A percentile compares a stretch with the other conserved stretches of the same genome.
Conservation (phyloP, 2,329 filamentous ascomycete species). For the Harringtonia lauricola region DNA sequence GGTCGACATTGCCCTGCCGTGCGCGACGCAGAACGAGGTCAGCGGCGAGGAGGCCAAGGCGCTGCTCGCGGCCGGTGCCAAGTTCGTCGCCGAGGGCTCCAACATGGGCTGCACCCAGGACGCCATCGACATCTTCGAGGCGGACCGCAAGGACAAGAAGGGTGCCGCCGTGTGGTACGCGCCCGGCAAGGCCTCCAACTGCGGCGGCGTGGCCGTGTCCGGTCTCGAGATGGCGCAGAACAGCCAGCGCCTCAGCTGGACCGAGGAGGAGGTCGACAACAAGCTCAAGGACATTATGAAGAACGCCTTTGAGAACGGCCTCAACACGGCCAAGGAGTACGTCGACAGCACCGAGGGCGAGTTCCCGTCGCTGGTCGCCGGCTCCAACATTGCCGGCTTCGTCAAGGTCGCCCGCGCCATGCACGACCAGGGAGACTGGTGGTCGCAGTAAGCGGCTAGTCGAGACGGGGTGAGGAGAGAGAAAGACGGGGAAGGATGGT, state of each 20-base stretch:
- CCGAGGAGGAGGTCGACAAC: constrained; percentile 75
- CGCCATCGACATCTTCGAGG: constrained; percentile 89
- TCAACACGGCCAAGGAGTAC: constrained; percentile 84
- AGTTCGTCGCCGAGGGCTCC: constrained; percentile 89
- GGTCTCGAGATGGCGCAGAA: constrained; percentile 99
- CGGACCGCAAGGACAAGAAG: constrained; percentile 58
- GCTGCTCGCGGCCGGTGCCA: constrained; percentile 63
- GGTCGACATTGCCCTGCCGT: constrained; percentile 86
- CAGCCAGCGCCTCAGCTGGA: constrained; percentile 77
- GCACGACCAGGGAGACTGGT: constrained; percentile 97
- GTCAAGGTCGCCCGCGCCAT: constrained; percentile 92
- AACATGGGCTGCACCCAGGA: constrained; percentile 99
- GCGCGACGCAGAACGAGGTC: constrained; percentile 96
- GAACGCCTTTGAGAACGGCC: constrained; percentile 78
- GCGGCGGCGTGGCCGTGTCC: constrained; percentile 92
- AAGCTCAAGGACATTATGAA: constrained; percentile 95
- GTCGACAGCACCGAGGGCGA: constrained; percentile 68
- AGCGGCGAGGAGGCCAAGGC: constrained; percentile 79
- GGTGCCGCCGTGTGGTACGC: constrained; percentile 78
- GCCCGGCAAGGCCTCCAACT: constrained; percentile 94
- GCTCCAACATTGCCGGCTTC: constrained; percentile 96
- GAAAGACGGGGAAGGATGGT: constrained; percentile 4
- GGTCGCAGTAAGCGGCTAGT: constrained; percentile 20
- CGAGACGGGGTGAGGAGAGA: too few relatives aligned
- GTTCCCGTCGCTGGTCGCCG: constrained; percentile 81